Evolutionary conservation across 306 rosid species (phyloP).

Genomic region (Crataegus laevigata): DNA sequence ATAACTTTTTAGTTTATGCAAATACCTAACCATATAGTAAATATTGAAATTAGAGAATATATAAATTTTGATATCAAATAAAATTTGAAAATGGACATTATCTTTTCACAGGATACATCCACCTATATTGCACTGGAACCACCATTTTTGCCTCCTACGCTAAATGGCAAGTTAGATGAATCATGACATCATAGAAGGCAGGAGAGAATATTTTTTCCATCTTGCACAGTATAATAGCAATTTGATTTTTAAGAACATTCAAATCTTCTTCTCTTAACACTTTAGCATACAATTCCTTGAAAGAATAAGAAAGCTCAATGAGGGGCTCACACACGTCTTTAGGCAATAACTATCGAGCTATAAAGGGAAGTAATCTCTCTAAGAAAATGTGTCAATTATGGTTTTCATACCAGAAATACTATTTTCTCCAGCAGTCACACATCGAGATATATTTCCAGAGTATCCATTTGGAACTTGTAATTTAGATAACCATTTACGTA

Average conservation of each 20-base stretch:
- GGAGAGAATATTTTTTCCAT: no score
- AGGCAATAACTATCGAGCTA: not conserved
- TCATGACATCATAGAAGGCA: not conserved
- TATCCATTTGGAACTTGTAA: not conserved
- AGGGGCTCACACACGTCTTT: not conserved
- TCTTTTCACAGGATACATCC: not conserved
- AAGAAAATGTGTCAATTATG: not conserved
- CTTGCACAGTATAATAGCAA: no score
- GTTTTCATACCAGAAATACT: not conserved
- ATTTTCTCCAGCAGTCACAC: not conserved
- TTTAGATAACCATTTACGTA: not conserved
- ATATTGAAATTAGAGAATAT: not conserved
- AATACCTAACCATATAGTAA: not conserved
- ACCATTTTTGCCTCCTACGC: not conserved
- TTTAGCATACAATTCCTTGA: not conserved
- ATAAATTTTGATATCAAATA: not conserved
- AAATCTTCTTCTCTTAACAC: not conserved
- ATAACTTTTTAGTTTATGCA: not conserved
- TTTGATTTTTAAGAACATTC: no score
- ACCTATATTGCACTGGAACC: not conserved
- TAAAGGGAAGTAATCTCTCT: not conserved
- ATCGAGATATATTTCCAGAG: not conserved
- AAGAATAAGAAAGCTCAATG: not conserved
- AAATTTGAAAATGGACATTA: not conserved
- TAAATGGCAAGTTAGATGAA: not conserved